Evolutionary conservation across 179 eudicot genomes (phyloP).

Genomic region (Carnegiea gigantea): DNA sequence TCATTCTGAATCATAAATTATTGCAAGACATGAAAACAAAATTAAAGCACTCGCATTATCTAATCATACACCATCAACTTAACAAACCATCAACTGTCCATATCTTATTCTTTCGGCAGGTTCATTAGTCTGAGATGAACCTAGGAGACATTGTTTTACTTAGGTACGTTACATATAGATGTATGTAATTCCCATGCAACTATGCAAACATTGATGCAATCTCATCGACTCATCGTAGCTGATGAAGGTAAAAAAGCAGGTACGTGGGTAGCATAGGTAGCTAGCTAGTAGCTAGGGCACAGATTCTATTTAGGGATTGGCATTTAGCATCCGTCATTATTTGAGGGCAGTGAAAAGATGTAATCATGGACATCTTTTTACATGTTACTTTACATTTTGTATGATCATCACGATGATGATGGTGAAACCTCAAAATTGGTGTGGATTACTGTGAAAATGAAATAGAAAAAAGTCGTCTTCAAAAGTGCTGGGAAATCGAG

Average conservation of each 20-base stretch:
- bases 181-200: neutral
- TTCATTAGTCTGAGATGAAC: neutral
- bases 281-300: too few species aligned
- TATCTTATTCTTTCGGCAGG: too few species aligned
- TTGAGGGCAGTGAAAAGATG: neutral
- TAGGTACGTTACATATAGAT: neutral
- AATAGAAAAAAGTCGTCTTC: neutral
- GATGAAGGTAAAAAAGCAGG: neutral
- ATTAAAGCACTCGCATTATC: too few species aligned
- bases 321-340: neutral
- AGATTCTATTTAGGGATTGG: neutral
- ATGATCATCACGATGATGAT: neutral
- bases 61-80: too few species aligned
- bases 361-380: constrained; percentile 1
- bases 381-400: too few species aligned
- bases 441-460: too few species aligned
- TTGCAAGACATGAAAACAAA: too few species aligned
- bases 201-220: neutral
- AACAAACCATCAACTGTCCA: too few species aligned
- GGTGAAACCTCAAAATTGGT: neutral
- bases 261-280: neutral
- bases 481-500: neutral
- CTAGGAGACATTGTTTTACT: neutral
- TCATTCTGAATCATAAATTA: too few species aligned
- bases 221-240: too few species aligned